Base-by-base conservation (phyloP, 306 rosid genomes). In the Inga leiocalycina region DNA sequence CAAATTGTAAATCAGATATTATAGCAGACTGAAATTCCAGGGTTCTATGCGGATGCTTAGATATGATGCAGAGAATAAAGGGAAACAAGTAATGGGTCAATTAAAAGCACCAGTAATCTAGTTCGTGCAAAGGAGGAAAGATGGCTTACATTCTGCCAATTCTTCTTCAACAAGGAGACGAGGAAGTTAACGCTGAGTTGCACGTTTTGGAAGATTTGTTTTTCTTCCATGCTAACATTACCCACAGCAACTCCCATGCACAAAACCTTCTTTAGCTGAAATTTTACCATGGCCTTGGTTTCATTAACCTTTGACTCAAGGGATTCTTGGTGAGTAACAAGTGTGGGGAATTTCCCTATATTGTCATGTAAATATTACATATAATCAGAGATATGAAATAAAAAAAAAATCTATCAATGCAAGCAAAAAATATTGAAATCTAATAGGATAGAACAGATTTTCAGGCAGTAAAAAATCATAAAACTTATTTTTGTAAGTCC, bases 241-340 rank as follows among this genome's bases (percentile, higher is more conserved):
- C 98, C 98, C 2, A 93, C 97, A 11, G 94, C 98, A 41, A 94
- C 97, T 71, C 97, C 98, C 97, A 94, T 93, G 79, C 97, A 93
- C 20, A 94, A 93, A 65, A 93, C 97, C 91, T 90, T 94, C 85
- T 94, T 94, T 39, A 94, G 85, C 84, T 94, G 98, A 82, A 94
- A 93, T 78, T 94, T 93, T 0, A 94, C 92, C 89, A 82, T 93
- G 2, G 98, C 98, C 83, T 94, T 94, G 1, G 92, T 91, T 90
- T 94, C 97, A 11, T 91, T 85, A 6, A 94, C 94, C 84, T 94
- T 94, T 12, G 93, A 89, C 84, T 93, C 97, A 0, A 94, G 90
- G 13, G 98, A 91, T 78, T 94, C 98, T 84, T 94, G 97, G 77
- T 94, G 98, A 22, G 87, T 80, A 68, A 93, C 97, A 72, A 94